Evolutionary conservation across 1,284 basidiomycete genomes (phyloP).

Genomic region (Mycosarcoma maydis): DNA sequence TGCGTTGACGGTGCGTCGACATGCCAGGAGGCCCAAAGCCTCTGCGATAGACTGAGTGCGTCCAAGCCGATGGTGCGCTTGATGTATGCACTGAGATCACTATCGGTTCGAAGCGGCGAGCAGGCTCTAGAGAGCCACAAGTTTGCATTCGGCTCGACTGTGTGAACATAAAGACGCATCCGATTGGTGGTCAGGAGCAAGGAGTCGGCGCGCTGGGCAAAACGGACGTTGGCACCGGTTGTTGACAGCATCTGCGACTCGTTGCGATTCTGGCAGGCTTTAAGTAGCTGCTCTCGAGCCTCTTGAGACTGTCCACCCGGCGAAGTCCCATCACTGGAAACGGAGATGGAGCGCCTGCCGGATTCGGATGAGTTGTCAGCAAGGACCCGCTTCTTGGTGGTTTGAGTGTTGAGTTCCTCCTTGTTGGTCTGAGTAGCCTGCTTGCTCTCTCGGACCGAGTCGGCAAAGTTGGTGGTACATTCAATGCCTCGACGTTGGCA

Average conservation of each 20-base stretch:
- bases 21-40: conserved; percentile 49
- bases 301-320: conserved; percentile 11
- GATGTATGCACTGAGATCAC: conserved; percentile 46
- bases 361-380: conserved; percentile 28
- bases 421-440: conserved; percentile 30
- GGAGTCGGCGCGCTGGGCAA: conserved; percentile 43
- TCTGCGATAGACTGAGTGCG: conserved; percentile 35
- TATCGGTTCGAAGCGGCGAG: conserved; percentile 43
- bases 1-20: conserved; percentile 33
- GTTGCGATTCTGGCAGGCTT: conserved; percentile 19
- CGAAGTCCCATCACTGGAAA: conserved; percentile 31
- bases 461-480: conserved; percentile 52
- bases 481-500: conserved; percentile 50
- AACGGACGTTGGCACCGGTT: conserved; percentile 30
- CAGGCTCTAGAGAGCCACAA: conserved; percentile 47
- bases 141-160: conserved; percentile 47
- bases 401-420: conserved; percentile 19
- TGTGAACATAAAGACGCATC: conserved; percentile 50
- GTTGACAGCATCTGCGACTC: conserved; percentile 32
- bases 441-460: conserved; percentile 47
- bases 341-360: conserved; percentile 38
- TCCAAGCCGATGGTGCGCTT: conserved; percentile 45
- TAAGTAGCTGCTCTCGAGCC: conserved; percentile 28
- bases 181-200: conserved; percentile 46
- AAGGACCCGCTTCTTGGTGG: conserved; percentile 40